phyloP scores from a whole-genome alignment of 768 basidiomycete species.

The Tulasnella sp. region DNA sequence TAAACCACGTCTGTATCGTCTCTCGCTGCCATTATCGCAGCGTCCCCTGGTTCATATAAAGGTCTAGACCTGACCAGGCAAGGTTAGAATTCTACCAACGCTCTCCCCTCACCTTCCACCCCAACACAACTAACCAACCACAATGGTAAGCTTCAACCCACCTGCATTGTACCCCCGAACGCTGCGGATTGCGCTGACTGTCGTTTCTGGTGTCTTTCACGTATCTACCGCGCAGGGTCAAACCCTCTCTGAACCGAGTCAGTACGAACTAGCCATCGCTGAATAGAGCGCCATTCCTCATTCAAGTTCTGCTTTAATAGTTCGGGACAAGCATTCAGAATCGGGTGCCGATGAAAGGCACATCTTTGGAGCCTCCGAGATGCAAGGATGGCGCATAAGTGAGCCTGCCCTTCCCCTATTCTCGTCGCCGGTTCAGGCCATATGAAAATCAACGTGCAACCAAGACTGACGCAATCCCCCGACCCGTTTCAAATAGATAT shows the following conservation, averaged over 20 bases:
- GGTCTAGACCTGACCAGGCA: not conserved
- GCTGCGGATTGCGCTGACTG: not conserved
- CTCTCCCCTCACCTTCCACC: not conserved
- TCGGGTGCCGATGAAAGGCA: conserved; percentile 62
- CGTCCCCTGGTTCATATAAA: not conserved
- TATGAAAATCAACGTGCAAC: not conserved
- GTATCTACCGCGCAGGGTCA: conserved; percentile 50
- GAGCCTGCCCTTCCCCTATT: conserved; percentile 35
- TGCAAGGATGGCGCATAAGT: conserved; percentile 99
- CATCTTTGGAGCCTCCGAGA: conserved; percentile 78
- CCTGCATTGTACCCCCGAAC: not conserved
- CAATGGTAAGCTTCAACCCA: not conserved
- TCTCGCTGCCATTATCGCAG: not conserved
- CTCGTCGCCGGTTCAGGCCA: not conserved
- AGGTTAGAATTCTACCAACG: not conserved
- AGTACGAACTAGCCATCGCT: conserved; percentile 27
- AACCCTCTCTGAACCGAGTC: conserved; percentile 75
- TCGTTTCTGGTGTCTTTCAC: not conserved
- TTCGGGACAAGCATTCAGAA: conserved; percentile 73
- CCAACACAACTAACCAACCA: not conserved
- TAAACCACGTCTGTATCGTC: not conserved
- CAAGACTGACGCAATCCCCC: conserved; percentile 6
- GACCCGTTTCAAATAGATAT: conserved; percentile 53
- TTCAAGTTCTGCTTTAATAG: conserved; percentile 35
- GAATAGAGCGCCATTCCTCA: conserved; percentile 9